Percentiles rank a stretch among this genome's conserved stretches.
Conservation (phyloP, 441 rosid genomes). For the Populus hybrid region DNA sequence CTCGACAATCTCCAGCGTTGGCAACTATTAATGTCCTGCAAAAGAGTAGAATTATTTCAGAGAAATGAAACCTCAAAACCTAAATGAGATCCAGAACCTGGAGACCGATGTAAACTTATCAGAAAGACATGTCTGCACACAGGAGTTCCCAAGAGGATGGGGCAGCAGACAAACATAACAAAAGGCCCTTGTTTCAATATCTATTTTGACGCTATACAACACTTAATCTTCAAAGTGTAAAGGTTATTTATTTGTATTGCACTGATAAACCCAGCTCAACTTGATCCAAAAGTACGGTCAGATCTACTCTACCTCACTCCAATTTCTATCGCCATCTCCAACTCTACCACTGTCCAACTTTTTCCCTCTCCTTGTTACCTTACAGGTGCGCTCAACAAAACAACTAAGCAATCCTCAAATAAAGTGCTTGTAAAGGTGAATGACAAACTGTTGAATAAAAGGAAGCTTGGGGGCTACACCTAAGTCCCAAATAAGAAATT, state of each 20-base stretch:
- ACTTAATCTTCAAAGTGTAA: not conserved
- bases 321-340: not conserved
- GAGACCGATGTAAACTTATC: not conserved
- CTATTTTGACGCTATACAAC: not conserved
- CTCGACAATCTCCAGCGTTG: slow-evolving; percentile 92
- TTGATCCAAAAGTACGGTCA: not conserved
- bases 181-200: not conserved
- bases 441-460: not conserved
- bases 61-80: not conserved
- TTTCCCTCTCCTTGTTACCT: not conserved
- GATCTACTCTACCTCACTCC: not conserved
- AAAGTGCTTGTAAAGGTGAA: not conserved
- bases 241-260: not conserved
- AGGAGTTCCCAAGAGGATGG: not conserved
- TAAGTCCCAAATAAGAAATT: not conserved
- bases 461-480: not conserved
- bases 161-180: not conserved
- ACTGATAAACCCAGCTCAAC: not conserved
- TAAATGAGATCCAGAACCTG: not conserved
- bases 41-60: slow-evolving; percentile 9
- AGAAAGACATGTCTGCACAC: not conserved
- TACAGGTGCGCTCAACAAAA: not conserved
- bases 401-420: not conserved
- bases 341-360: not conserved
- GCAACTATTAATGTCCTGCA: slow-evolving; percentile 69